Evolutionary conservation across 116 monocot genomes (phyloP).

Genomic region (Thalassia testudinum): DNA sequence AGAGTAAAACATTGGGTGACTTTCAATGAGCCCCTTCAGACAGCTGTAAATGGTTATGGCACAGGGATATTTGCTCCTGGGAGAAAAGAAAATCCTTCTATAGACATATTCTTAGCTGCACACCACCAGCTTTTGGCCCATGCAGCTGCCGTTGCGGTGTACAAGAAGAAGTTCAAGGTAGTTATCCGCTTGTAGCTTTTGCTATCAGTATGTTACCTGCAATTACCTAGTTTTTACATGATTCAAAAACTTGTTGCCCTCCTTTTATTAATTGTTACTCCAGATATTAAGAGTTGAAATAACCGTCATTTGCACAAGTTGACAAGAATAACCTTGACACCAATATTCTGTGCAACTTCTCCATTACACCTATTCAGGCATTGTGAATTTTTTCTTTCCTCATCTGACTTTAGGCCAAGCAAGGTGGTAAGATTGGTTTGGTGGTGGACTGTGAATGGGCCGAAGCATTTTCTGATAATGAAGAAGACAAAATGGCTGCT

Average conservation of each 20-base stretch:
- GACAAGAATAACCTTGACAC: too few species aligned
- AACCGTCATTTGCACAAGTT: too few species aligned
- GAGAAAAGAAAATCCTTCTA: constrained; percentile 21
- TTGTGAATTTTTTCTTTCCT: constrained; percentile 1
- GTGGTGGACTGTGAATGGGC: constrained; percentile 92
- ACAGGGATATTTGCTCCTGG: constrained; percentile 90
- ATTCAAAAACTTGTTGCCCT: too few species aligned
- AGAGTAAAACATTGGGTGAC: constrained; percentile 97
- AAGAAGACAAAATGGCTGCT: constrained; percentile 59
- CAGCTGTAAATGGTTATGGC: constrained; percentile 72
- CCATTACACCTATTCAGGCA: too few species aligned
- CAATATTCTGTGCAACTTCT: too few species aligned
- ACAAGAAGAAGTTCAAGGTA: constrained; percentile 79
- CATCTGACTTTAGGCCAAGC: constrained; percentile 29
- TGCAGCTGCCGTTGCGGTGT: constrained; percentile 69
- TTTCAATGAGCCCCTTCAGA: constrained; percentile 96
- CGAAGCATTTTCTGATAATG: constrained; percentile 63
- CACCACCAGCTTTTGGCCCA: constrained; percentile 90
- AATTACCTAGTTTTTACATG: too few species aligned
- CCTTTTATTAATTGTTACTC: too few species aligned
- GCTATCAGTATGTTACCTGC: not conserved
- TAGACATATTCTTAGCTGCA: constrained; percentile 51
- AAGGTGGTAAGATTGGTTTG: constrained; percentile 86
- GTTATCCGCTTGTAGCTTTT: not conserved
- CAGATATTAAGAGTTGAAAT: too few species aligned